Evolutionary conservation across 2,329 filamentous ascomycete species (phyloP), one percentile per base, ranked within the genome.

Genomic region (Cryoendolithus antarcticus): DNA sequence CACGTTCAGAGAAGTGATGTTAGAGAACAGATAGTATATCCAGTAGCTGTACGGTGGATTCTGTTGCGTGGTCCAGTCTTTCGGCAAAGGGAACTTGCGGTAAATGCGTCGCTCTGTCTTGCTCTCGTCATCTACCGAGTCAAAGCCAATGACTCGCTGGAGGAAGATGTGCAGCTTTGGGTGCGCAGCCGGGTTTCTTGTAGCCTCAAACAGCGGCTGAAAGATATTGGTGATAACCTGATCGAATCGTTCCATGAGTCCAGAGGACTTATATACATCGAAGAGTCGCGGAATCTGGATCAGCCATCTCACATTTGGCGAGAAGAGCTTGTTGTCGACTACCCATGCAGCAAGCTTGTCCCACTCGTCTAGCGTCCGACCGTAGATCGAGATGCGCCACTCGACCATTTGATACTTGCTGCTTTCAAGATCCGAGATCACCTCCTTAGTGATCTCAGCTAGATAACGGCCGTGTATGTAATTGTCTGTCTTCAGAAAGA

Each of bases 371-470:
- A 93, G 72, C 2, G 82, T 82, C 57, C 86, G 83, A 46, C 91
- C 91, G 54, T 98, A 98, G 47, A 98, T 86, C 15, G 88, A 95
- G 49, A 98, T 94, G 33, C 91, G 86, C 88, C 93, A 98, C 65
- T 98, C 91, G 1, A 91, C 91, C 83, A 98, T 95, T 60, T 98
- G 91, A 56, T 98, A 98, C 61, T 98, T 98, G 74, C 88, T 95
- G 35, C 89, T 93, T 61, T 98, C 91, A 27, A 98, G 68, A 70
- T 98, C 91, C 3, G 86, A 79, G 39, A 98, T 95, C 46, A 98
- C 91, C 62, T 98, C 91, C 55, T 94, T 93, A 2, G 89, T 96
- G 46, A 98, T 95, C 60, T 98, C 91, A 1, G 91, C 91, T 32
- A 98, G 69, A 58, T 98, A 98, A 36, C 89, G 82, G 29, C 91